Evolutionary conservation across 495 filamentous ascomycete species (phyloP), one percentile per base, ranked within the genome.

Genomic region (Xylaria scruposa): DNA sequence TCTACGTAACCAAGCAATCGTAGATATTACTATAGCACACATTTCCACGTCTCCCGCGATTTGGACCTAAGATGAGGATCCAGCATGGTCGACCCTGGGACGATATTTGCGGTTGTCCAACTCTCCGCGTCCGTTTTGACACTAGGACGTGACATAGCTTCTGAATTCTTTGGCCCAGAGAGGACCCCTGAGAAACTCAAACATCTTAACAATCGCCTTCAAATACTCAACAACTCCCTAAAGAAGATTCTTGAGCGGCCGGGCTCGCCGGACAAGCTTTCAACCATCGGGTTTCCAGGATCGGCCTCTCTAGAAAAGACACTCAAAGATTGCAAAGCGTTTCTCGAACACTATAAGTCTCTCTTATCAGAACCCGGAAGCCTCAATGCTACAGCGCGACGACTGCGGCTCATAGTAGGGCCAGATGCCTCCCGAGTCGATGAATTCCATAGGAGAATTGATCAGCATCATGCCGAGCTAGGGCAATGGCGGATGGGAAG

Each of bases 331-430:
- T 75, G 71, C 54, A 73, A 77, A 53, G 26, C 62, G 8, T 77
- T 77, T 58, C 73, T 77, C 33, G 70, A 51, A 42, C 68, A 77
- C n/a, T 77, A 77, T 75, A 70, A 68, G 26, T 66, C 58, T 44
- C 64, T 72, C 13, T 67, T 77, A 7, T 67, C 51, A 19, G 33
- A 70, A 59, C 59, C 38, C 36, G 49, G 58, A 33, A 63, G 68
- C 5, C 42, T 67, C 1, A 38, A 67, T 44, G 58, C 67, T 40
- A 44, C 71, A 51, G 59, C 62, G 33, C 75, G 73, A 38, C 71
- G 73, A 68, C 47, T 72, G 21, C 60, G 29, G 40, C 69, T 77
- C 38, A 9, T 61, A 21, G 66, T 61, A 60, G 69, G 73, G 7
- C 73, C 75, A 36, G 69, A 77, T 65, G 63, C 64, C 17, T 64